These are phyloP conservation scores for Metschnikowia bowlesiae DNA, from an alignment of 805 yeast species.

Conservation along the genomic window DNA sequence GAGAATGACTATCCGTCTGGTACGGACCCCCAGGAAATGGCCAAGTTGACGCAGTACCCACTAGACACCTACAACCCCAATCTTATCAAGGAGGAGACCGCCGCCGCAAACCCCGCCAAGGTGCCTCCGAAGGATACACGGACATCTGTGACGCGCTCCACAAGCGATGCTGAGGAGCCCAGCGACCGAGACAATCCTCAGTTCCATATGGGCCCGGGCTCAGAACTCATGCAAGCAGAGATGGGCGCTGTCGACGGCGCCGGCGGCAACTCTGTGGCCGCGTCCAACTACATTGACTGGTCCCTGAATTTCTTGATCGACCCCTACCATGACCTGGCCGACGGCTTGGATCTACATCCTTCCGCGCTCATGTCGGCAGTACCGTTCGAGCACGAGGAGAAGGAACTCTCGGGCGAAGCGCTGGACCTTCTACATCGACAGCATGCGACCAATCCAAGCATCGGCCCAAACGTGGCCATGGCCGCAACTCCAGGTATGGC, in stretches of 20 bases:
- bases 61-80: slow-evolving; percentile 5
- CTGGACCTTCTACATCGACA: slow-evolving; percentile 1
- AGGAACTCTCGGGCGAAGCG: background rate
- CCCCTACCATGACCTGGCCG: slow-evolving; percentile 26
- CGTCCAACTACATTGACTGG: slow-evolving; percentile 25
- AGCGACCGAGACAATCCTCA: background rate
- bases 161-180: background rate
- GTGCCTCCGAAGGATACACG: background rate
- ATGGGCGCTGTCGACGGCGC: background rate
- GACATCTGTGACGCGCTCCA: background rate
- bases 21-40: slow-evolving; percentile 3
- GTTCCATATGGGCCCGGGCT: background rate
- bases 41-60: slow-evolving; percentile 4
- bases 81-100: background rate
- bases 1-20: slow-evolving; percentile 4
- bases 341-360: slow-evolving; percentile 28
- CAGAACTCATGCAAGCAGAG: slow-evolving; percentile 1
- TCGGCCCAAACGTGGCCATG: background rate
- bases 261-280: background rate
- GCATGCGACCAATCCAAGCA: background rate
- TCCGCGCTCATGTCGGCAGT: slow-evolving; percentile 1
- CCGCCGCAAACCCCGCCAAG: background rate
- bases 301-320: slow-evolving; percentile 32
- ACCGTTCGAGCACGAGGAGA: background rate
- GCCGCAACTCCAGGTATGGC: background rate